phyloP scores from a whole-genome alignment of 371 early-diverging fungal species.

The Nematocida sp. region DNA sequence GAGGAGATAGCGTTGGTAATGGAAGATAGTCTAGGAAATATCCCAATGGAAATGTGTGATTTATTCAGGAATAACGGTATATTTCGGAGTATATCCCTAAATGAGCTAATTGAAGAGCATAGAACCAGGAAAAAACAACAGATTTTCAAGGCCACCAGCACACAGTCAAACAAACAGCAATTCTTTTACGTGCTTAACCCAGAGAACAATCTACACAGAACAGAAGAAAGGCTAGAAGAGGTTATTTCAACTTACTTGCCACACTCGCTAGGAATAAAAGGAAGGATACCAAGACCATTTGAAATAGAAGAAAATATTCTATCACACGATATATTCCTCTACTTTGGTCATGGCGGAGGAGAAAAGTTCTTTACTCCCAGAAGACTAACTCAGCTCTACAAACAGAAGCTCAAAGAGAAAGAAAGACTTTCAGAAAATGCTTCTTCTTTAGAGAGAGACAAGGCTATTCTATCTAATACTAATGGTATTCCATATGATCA shows the following conservation, averaged over 20 bases:
- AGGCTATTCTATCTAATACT: no score
- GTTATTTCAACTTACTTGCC: not conserved
- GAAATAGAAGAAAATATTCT: constrained; percentile 23
- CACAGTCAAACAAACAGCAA: not conserved
- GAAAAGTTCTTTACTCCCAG: constrained; percentile 69
- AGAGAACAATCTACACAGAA: constrained; percentile 55
- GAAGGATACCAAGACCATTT: constrained; percentile 4
- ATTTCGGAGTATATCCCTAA: constrained; percentile 12
- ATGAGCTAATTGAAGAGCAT: not conserved
- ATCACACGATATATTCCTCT: constrained; percentile 60
- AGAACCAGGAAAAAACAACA: not conserved
- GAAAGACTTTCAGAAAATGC: no score
- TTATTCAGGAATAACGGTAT: constrained; percentile 1
- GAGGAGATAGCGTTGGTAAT: constrained; percentile 1
- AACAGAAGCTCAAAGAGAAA: no score
- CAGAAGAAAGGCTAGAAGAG: constrained; percentile 32
- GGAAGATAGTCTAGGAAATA: constrained; percentile 23
- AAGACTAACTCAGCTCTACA: no score
- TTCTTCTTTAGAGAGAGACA: no score
- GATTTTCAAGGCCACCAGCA: not conserved
- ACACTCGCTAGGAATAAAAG: constrained; percentile 2
- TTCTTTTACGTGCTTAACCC: constrained; percentile 60
- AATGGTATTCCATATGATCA: no score
- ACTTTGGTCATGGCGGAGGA: constrained; percentile 94
- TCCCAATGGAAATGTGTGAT: constrained; percentile 37